These are phyloP conservation scores for Populus alba DNA, from an alignment of 345 rosid genomes.

Conservation along the genomic window DNA sequence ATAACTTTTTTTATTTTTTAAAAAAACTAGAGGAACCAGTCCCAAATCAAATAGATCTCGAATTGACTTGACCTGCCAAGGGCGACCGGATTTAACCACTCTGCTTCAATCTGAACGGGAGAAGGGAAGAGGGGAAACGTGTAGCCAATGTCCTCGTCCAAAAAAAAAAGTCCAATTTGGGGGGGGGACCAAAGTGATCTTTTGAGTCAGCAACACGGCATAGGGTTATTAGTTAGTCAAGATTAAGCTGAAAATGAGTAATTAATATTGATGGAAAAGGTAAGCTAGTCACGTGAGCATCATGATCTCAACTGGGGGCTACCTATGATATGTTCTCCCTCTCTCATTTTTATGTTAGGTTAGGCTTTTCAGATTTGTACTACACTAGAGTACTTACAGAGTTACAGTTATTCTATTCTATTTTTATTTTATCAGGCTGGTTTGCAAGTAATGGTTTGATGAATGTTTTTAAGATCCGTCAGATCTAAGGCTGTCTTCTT, in stretches of 20 bases:
- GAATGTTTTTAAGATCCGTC: too few species aligned
- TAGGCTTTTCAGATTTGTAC: conserved; percentile 11
- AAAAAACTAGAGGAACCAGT: too few species aligned
- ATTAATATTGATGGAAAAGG: neutral
- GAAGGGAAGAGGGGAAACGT: neutral
- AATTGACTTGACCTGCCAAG: too few species aligned
- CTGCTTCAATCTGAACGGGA: conserved; percentile 19
- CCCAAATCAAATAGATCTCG: too few species aligned
- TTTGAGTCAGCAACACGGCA: conserved; percentile 24
- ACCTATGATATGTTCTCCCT: neutral
- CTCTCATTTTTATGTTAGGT: conserved; percentile 34
- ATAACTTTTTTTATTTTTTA: too few species aligned
- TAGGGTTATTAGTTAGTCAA: neutral
- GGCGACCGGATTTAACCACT: too few species aligned
- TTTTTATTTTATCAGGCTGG: too few species aligned
- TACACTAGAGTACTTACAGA: too few species aligned
- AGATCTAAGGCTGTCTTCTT: too few species aligned
- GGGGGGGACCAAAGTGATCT: conserved; percentile 14
- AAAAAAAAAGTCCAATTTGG: neutral
- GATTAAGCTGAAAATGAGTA: neutral
- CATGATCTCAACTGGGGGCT: conserved; percentile 32
- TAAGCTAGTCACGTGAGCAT: conserved; percentile 41
- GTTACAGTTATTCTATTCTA: too few species aligned
- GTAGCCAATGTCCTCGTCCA: conserved; percentile 28
- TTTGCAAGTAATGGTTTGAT: too few species aligned